Evolutionary conservation across 2,329 filamentous ascomycete genomes (phyloP).

Genomic region (Fusarium hainanense): DNA sequence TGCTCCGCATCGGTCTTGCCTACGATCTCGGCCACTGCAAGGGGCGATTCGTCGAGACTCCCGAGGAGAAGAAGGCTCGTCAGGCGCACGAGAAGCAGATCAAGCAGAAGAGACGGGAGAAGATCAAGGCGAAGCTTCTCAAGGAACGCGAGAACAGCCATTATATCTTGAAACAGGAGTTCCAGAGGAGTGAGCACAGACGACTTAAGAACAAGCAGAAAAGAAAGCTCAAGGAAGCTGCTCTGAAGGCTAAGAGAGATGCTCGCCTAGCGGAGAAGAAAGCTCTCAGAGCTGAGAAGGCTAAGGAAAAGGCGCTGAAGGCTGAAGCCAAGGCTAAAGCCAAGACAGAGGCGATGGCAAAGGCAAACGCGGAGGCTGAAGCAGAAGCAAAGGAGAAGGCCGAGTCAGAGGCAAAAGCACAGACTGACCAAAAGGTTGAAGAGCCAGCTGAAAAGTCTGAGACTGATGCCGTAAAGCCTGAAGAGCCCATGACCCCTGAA

Average conservation of each 20-base stretch:
- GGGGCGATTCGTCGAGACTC: constrained; percentile 62
- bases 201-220: constrained; percentile 78
- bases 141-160: constrained; percentile 53
- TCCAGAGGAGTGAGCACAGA: constrained; percentile 48
- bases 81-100: constrained; percentile 59
- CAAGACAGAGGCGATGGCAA: constrained; percentile 43
- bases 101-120: constrained; percentile 52
- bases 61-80: constrained; percentile 60
- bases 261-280: constrained; percentile 34
- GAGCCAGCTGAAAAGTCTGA: constrained; percentile 14
- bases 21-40: constrained; percentile 79
- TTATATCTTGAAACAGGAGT: constrained; percentile 53
- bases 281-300: constrained; percentile 31
- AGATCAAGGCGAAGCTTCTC: constrained; percentile 55
- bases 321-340: constrained; percentile 32
- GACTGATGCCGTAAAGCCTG: constrained; percentile 8
- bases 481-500: constrained; percentile 37
- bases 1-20: constrained; percentile 74
- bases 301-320: constrained; percentile 3
- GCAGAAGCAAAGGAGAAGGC: constrained; percentile 33
- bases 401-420: constrained; percentile 42
- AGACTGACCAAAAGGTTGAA: constrained; percentile 32
- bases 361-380: constrained; percentile 30
- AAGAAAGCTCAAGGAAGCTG: constrained; percentile 79
- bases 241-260: constrained; percentile 46